Evolutionary conservation across 2,329 filamentous ascomycete genomes (phyloP).

Genomic region (Cyphellophora europaea): DNA sequence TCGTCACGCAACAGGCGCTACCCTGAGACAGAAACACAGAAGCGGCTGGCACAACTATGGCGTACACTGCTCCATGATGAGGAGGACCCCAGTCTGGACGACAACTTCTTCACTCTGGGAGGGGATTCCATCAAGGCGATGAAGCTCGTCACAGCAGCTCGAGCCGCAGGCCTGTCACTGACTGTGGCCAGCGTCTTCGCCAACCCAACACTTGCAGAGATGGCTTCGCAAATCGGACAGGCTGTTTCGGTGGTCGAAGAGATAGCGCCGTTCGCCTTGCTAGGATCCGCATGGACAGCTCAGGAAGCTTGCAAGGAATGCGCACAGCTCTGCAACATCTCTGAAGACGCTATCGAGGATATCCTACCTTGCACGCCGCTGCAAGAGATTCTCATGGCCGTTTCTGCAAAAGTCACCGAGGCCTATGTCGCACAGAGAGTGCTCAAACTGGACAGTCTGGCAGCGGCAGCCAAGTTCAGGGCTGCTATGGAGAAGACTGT

Average conservation of each 20-base stretch:
- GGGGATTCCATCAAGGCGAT: slow-evolving; percentile 24
- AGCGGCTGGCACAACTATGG: slow-evolving; percentile 24
- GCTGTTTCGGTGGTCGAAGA: slow-evolving; percentile 31
- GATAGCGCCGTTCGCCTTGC: slow-evolving; percentile 12
- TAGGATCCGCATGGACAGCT: no score
- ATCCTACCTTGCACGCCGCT: slow-evolving; percentile 35
- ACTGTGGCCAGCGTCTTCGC: slow-evolving; percentile 23
- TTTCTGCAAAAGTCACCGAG: slow-evolving; percentile 37
- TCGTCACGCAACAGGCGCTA: slow-evolving; percentile 1
- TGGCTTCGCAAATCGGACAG: no score
- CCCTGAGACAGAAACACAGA: slow-evolving; percentile 4
- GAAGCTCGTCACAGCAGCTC: slow-evolving; percentile 19
- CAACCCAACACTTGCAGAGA: slow-evolving; percentile 32
- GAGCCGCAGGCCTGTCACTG: slow-evolving; percentile 12
- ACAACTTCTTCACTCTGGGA: slow-evolving; percentile 24
- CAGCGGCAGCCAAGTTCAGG: slow-evolving; percentile 33
- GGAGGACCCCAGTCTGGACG: slow-evolving; percentile 26
- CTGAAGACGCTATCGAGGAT: slow-evolving; percentile 24
- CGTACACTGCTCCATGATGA: slow-evolving; percentile 23
- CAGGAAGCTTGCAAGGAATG: slow-evolving; percentile 25
- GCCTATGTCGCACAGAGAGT: slow-evolving; percentile 40
- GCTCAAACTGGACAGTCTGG: slow-evolving; percentile 32
- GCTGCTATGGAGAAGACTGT: slow-evolving; percentile 39
- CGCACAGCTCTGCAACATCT: slow-evolving; percentile 26
- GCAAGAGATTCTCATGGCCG: slow-evolving; percentile 36